Evolutionary conservation across 2,329 filamentous ascomycete species (phyloP).

Genomic region (Aspergillus luchuensis): DNA sequence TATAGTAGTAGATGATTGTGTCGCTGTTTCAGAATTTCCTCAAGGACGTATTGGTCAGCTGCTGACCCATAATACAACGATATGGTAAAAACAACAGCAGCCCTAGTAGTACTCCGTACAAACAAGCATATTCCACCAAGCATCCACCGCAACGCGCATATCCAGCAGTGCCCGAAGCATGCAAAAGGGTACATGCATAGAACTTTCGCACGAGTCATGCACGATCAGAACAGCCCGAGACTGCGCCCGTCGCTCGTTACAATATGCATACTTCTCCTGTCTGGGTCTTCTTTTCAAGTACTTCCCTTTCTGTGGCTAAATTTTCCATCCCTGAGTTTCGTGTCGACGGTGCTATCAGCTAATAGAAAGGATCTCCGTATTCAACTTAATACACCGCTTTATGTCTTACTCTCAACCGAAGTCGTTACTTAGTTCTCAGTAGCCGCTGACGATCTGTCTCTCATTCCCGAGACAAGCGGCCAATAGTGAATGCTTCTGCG

Average conservation of each 20-base stretch:
- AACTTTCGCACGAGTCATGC: background rate
- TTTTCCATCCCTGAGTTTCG: background rate
- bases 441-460: slow-evolving; percentile 1
- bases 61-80: too few relatives aligned
- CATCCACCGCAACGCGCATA: background rate
- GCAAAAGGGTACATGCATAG: background rate
- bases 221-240: background rate
- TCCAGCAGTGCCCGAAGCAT: background rate
- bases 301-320: background rate
- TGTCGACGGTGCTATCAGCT: background rate
- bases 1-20: too few relatives aligned
- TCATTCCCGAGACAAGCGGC: background rate
- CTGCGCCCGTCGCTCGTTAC: background rate
- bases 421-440: background rate
- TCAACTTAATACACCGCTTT: background rate
- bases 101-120: too few relatives aligned
- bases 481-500: background rate
- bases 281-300: too few relatives aligned
- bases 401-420: background rate
- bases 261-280: background rate
- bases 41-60: too few relatives aligned
- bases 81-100: too few relatives aligned
- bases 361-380: background rate
- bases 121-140: background rate
- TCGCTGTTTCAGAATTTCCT: too few relatives aligned